Conservation (phyloP, 1,139 yeast species). For the Protomyces lactucae-debilis region DNA sequence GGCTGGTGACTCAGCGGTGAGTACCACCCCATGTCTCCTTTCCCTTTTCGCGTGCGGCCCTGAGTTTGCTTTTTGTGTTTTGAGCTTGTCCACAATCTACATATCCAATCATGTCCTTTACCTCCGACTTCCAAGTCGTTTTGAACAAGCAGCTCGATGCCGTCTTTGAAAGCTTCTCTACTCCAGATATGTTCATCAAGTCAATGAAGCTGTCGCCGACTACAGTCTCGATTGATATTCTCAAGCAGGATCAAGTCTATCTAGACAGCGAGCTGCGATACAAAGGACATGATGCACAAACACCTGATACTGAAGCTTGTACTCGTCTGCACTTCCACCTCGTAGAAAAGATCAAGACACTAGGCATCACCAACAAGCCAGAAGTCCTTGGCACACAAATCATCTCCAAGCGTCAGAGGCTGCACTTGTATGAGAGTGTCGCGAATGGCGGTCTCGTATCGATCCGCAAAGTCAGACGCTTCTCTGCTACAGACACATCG, state of each 20-base stretch:
- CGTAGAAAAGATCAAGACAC: slow-evolving; percentile 6
- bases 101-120: neutral
- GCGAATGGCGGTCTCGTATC: slow-evolving; percentile 13
- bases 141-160: neutral
- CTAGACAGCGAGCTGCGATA: slow-evolving; percentile 1
- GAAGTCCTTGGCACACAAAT: slow-evolving; percentile 14
- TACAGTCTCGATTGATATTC: slow-evolving; percentile 9
- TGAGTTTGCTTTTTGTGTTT: neutral
- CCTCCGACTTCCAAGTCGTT: neutral
- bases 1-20: slow-evolving; percentile 3
- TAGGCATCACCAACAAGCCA: slow-evolving; percentile 4
- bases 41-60: neutral
- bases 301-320: neutral
- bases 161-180: neutral
- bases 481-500: neutral
- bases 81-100: neutral
- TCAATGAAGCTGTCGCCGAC: slow-evolving; percentile 1
- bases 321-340: slow-evolving; percentile 1
- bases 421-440: slow-evolving; percentile 13
- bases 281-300: neutral
- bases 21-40: neutral
- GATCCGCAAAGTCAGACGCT: slow-evolving; percentile 12
- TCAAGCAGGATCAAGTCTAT: neutral
- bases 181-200: neutral
- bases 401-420: neutral